Conservation (phyloP, 768 basidiomycete species). For the Pilatotrama ljubarskyi region DNA sequence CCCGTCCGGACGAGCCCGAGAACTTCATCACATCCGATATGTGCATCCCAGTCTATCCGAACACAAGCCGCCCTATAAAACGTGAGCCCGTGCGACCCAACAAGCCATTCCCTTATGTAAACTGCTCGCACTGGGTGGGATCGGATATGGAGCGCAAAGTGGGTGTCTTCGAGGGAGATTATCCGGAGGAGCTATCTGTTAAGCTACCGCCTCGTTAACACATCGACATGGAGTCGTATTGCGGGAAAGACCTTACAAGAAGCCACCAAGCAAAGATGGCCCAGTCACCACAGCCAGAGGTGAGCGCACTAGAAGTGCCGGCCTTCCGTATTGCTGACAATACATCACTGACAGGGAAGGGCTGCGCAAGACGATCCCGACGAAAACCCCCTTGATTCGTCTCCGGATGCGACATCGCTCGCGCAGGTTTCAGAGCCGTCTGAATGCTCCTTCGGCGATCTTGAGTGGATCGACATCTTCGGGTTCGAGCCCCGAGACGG, state of each 20-base stretch:
- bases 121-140: slow-evolving; percentile 8
- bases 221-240: background rate
- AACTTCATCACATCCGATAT: slow-evolving; percentile 1
- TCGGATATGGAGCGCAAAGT: background rate
- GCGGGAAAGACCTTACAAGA: background rate
- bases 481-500: background rate
- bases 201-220: background rate
- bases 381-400: too few relatives aligned
- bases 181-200: background rate
- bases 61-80: background rate
- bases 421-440: background rate
- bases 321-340: too few relatives aligned
- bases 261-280: background rate
- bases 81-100: background rate
- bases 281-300: too few relatives aligned
- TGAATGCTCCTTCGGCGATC: background rate
- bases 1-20: slow-evolving; percentile 1
- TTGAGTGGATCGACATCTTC: background rate
- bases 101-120: background rate
- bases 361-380: too few relatives aligned
- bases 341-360: too few relatives aligned
- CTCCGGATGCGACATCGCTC: too few relatives aligned
- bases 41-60: slow-evolving; percentile 4
- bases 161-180: background rate
- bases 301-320: too few relatives aligned